Percentiles rank a stretch among this genome's conserved stretches.
These are phyloP conservation scores for Dactylellina sp. DNA, from an alignment of 2,329 filamentous ascomycete species.

Conservation along the genomic window DNA sequence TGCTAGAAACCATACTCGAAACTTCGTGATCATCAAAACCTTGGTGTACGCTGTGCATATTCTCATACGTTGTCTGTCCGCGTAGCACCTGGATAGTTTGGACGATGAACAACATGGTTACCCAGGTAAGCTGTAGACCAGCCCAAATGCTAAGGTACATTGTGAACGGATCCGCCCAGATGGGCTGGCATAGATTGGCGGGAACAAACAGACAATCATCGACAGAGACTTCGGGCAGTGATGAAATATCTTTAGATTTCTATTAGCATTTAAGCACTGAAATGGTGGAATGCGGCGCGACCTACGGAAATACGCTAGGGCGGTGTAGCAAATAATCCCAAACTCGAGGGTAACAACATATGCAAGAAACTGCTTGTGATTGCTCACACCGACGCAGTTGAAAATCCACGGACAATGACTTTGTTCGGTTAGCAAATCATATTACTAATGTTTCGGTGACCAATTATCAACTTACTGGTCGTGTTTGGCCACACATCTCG, in stretches of 20 bases:
- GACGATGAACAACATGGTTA: constrained; percentile 94
- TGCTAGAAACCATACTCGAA: constrained; percentile 74
- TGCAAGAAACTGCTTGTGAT: constrained; percentile 93
- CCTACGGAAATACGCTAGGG: constrained; percentile 58
- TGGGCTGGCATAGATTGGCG: constrained; percentile 77
- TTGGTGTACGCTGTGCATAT: constrained; percentile 84
- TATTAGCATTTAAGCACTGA: constrained; percentile 65
- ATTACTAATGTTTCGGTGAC: not conserved
- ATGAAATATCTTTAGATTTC: constrained; percentile 61
- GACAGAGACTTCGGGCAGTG: constrained; percentile 45
- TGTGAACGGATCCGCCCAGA: constrained; percentile 86
- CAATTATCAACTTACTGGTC: constrained; percentile 78
- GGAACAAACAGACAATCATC: constrained; percentile 78
- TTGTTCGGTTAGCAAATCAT: constrained; percentile 59
- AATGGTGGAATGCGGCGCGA: not conserved
- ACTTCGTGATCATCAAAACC: constrained; percentile 59
- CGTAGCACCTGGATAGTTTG: constrained; percentile 92
- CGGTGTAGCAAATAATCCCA: constrained; percentile 66
- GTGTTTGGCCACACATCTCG: constrained; percentile 92
- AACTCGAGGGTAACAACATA: constrained; percentile 83
- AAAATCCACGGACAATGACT: constrained; percentile 98
- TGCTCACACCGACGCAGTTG: constrained; percentile 95
- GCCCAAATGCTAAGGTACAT: constrained; percentile 83
- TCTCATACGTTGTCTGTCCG: constrained; percentile 95
- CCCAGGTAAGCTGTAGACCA: constrained; percentile 88